A percentile compares a stretch with the other conserved stretches of the same genome.
phyloP scores from a whole-genome alignment of 2,329 filamentous ascomycete genomes.

The Apiospora koreana region DNA sequence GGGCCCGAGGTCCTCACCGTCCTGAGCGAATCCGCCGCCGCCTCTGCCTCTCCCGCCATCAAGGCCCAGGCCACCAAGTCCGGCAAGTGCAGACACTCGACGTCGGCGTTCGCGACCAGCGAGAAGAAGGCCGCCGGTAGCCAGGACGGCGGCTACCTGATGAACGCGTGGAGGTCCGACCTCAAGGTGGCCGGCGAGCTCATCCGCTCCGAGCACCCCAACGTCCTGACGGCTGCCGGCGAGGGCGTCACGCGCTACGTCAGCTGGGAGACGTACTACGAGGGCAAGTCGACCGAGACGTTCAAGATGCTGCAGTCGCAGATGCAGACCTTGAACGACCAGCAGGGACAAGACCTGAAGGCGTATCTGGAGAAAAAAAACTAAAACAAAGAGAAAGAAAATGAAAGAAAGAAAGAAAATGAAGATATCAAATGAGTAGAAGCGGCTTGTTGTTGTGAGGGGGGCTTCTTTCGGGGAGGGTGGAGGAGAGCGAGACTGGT shows the following conservation, averaged over 20 bases:
- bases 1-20: constrained; percentile 27
- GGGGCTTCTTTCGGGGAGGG: not conserved
- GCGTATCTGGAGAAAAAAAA: not conserved
- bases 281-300: constrained; percentile 14
- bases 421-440: not conserved
- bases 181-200: constrained; percentile 17
- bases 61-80: not conserved
- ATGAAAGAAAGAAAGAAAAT: not conserved
- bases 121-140: not conserved
- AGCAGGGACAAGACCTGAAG: not conserved
- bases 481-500: not conserved
- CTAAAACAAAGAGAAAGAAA: not conserved
- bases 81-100: not conserved
- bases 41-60: not conserved
- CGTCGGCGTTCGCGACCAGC: not conserved
- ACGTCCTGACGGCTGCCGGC: constrained; percentile 24
- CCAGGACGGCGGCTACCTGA: constrained; percentile 15
- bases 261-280: constrained; percentile 32
- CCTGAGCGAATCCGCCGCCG: constrained; percentile 11
- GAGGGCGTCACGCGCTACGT: constrained; percentile 25
- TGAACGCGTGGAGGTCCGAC: constrained; percentile 29
- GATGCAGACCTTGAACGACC: not conserved
- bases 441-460: not conserved
- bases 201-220: constrained; percentile 26
- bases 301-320: not conserved